Percentiles rank a stretch among this genome's conserved stretches.
Evolutionary conservation across 352 stramenopile genomes (phyloP).

Genomic region (Phytophthora tentaculata): DNA sequence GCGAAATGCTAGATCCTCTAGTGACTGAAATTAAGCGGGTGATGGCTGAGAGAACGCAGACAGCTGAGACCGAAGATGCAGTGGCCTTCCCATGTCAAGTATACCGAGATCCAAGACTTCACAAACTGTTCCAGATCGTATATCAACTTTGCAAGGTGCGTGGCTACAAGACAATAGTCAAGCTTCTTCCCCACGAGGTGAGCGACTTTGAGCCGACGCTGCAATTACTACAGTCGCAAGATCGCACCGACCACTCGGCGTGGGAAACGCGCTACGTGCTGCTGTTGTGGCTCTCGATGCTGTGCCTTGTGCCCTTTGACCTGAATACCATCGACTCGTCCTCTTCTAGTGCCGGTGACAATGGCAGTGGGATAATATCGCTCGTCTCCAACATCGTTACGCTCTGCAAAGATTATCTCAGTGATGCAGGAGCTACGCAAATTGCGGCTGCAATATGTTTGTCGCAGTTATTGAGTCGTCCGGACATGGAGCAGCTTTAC

Average conservation of each 20-base stretch:
- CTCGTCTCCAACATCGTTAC: conserved; percentile 85
- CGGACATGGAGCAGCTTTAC: conserved; percentile 94
- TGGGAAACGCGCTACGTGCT: conserved; percentile 89
- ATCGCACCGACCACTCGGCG: conserved; percentile 74
- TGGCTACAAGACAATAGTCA: conserved; percentile 96
- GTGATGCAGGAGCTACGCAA: conserved; percentile 86
- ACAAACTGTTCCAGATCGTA: conserved; percentile 91
- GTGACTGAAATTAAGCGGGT: conserved; percentile 71
- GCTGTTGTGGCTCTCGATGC: conserved; percentile 97
- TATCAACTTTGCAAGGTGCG: conserved; percentile 97
- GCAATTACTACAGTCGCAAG: conserved; percentile 87
- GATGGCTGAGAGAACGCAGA: conserved; percentile 46
- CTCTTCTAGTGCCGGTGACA: conserved; percentile 16
- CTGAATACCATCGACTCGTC: conserved; percentile 96
- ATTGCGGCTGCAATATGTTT: conserved; percentile 95
- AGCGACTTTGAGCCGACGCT: conserved; percentile 96
- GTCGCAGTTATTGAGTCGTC: conserved; percentile 92
- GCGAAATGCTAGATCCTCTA: conserved; percentile 70
- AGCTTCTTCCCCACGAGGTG: conserved; percentile 96
- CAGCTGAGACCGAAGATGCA: conserved; percentile 10
- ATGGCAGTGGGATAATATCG: conserved; percentile 39
- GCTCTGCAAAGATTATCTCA: conserved; percentile 88
- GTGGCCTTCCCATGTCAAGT: conserved; percentile 80
- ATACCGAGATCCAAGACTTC: conserved; percentile 73
- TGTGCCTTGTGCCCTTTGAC: conserved; percentile 98